Percentiles rank a stretch among this genome's conserved stretches.
Evolutionary conservation across 371 early-diverging fungal species (phyloP).

Genomic region (Apophysomyces sp.): DNA sequence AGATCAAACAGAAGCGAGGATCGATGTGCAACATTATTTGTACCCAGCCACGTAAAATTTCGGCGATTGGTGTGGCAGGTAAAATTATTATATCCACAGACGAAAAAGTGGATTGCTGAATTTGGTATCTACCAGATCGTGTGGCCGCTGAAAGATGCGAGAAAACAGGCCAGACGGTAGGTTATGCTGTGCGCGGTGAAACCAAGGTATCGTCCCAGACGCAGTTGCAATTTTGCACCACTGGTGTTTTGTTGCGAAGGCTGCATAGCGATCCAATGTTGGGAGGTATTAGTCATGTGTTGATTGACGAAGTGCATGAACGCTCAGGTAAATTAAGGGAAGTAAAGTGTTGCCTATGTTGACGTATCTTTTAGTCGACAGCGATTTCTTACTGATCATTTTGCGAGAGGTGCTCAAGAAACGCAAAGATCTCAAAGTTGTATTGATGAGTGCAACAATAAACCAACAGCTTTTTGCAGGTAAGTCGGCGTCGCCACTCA

Average conservation of each 20-base stretch:
- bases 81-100: background rate
- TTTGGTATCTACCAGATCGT: constrained; percentile 40
- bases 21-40: constrained; percentile 73
- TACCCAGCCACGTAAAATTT: constrained; percentile 94
- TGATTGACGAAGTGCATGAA: constrained; percentile 84
- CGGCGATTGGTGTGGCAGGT: constrained; percentile 84
- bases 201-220: constrained; percentile 63
- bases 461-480: constrained; percentile 63
- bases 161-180: constrained; percentile 53
- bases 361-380: constrained; percentile 37
- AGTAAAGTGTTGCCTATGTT: background rate
- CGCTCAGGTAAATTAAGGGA: constrained; percentile 47
- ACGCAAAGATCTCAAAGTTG: constrained; percentile 49
- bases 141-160: constrained; percentile 70
- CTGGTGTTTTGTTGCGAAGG: constrained; percentile 80
- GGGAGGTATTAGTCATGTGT: constrained; percentile 62
- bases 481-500: background rate
- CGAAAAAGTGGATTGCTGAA: background rate
- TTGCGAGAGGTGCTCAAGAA: constrained; percentile 53
- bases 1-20: constrained; percentile 53
- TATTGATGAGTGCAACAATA: constrained; percentile 86
- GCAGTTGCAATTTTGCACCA: constrained; percentile 80
- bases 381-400: constrained; percentile 64
- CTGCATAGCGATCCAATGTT: constrained; percentile 71
- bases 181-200: constrained; percentile 64